Evolutionary conservation across 768 basidiomycete species (phyloP), one percentile per base, ranked within the genome.

Genomic region (Pleurotus citrinopileatus): DNA sequence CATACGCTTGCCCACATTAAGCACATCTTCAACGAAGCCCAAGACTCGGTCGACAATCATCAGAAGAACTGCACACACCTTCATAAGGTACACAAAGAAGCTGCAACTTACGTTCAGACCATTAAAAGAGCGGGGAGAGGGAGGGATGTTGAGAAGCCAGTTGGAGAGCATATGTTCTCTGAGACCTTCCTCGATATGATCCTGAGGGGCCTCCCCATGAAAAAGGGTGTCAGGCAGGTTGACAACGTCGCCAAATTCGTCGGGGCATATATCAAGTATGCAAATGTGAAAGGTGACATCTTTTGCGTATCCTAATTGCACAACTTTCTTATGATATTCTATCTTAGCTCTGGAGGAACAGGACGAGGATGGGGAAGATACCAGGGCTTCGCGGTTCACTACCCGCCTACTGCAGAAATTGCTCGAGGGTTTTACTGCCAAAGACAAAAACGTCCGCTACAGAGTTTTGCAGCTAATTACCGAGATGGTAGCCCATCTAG

Each of bases 61-160:
- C 84, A 87, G 57, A 97, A 97, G 76, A 96, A 97, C 70, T 74
- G 86, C 47, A 86, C 92, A 37, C 83, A 84, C 0, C 79, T 97
- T 2, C 77, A 91, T 74, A 92, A 92, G 66, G 69, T 95, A 37
- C 92, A 95, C 54, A 53, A 70, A 3, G 77, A 87, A 51, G 86
- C 86, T 8, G 82, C 86, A 1, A 61, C 70, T 12, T 71, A 76
- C 59, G 81, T 73, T 2, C 76, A 86, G 56, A 53, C 72, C 2
- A 63, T 79, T n/a, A 70, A 74, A 28, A 75, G 78, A 47, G 81
- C 82, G 7, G 70, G 66, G 42, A 58, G 38, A 3, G 70, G 66
- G 42, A 58, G 38, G 3, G 42, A 67, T 48, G 20, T 4, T n/a
- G n/a, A 13, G n/a, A 86, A 81, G 61, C 76, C 89, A 15, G 74